Conservation (phyloP, 1,284 basidiomycete genomes). For the Agaricales sp. region DNA sequence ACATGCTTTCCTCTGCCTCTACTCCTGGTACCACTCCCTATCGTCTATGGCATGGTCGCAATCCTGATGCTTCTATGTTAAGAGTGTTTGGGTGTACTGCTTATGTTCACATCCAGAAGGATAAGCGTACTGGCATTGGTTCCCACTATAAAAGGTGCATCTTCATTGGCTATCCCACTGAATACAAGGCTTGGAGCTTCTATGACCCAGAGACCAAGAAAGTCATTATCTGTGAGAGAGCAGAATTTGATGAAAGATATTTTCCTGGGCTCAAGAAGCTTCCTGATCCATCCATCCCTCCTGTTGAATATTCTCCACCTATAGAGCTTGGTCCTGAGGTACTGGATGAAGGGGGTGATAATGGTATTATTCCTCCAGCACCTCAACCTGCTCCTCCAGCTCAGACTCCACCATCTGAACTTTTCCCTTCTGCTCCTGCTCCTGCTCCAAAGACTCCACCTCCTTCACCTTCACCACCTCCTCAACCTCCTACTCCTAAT, state of each 20-base stretch:
- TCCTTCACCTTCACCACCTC: background rate
- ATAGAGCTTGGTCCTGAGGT: background rate
- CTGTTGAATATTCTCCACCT: background rate
- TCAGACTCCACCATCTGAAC: background rate
- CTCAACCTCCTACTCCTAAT: too few species aligned
- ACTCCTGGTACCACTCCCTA: too few species aligned
- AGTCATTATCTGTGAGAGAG: slow-evolving; percentile 14
- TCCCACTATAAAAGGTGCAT: slow-evolving; percentile 18
- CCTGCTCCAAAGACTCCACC: slow-evolving; percentile 6
- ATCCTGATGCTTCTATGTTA: slow-evolving; percentile 15
- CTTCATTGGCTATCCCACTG: slow-evolving; percentile 20
- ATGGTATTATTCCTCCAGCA: background rate
- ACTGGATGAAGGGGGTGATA: slow-evolving; percentile 8
- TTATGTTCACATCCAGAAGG: slow-evolving; percentile 19
- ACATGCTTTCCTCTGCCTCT: too few species aligned
- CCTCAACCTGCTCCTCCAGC: slow-evolving; percentile 4
- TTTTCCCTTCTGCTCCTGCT: slow-evolving; percentile 5
- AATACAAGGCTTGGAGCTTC: slow-evolving; percentile 19
- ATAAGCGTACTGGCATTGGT: slow-evolving; percentile 14
- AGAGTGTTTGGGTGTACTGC: slow-evolving; percentile 19
- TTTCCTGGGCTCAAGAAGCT: slow-evolving; percentile 11
- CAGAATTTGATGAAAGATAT: slow-evolving; percentile 16
- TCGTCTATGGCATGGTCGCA: too few species aligned
- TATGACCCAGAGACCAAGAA: slow-evolving; percentile 17
- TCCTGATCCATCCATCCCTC: background rate